Conservation (phyloP, 345 rosid species). For the Populus nigra region DNA sequence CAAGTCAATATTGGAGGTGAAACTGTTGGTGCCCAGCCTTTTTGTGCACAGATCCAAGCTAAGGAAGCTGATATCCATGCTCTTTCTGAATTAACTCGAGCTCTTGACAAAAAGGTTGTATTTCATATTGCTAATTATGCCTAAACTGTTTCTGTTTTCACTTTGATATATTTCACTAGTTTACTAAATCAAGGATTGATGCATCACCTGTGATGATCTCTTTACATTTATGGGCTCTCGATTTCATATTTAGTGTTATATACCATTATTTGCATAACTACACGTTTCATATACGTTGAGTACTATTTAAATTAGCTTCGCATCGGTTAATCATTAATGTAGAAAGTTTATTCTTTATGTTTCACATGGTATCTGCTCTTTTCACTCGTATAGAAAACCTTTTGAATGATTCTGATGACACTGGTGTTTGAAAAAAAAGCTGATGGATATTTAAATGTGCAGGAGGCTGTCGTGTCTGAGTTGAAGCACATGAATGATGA, state of each 20-base stretch:
- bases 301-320: neutral
- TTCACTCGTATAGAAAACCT: neutral
- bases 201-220: neutral
- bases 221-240: neutral
- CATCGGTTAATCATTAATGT: neutral
- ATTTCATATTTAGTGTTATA: neutral
- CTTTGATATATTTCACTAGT: neutral
- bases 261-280: neutral
- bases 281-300: neutral
- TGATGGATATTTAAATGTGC: conserved; percentile 30
- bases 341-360: neutral
- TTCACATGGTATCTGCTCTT: neutral
- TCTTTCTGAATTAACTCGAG: conserved; percentile 31
- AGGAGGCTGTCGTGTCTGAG: conserved; percentile 74
- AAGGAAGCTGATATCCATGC: conserved; percentile 35
- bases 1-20: conserved; percentile 41
- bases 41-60: conserved; percentile 28
- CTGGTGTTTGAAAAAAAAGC: neutral
- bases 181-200: neutral
- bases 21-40: conserved; percentile 31
- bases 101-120: conserved; percentile 35
- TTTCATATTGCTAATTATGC: conserved; percentile 12
- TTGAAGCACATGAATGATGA: conserved; percentile 66
- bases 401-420: neutral
- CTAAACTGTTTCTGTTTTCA: conserved; percentile 1